Conservation (phyloP, 108 stramenopile species). For the Conticribra guillardii region DNA sequence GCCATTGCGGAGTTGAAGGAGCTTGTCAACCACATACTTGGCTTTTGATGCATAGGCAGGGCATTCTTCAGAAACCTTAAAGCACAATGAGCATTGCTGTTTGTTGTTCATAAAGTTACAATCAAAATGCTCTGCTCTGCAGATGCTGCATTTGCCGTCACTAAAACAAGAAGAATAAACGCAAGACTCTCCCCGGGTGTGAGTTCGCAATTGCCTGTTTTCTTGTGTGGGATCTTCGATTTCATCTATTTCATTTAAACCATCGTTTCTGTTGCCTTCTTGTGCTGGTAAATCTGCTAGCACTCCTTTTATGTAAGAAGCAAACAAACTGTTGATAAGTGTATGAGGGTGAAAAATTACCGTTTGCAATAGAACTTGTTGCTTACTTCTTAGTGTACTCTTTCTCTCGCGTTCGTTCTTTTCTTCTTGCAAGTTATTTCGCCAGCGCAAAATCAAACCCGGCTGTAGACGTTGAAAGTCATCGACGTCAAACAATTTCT, state of each 20-base stretch:
- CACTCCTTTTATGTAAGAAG: not conserved
- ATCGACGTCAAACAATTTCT: conserved; percentile 71
- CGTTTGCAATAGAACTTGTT: not conserved
- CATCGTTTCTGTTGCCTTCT: not conserved
- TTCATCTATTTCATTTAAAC: conserved; percentile 19
- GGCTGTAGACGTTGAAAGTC: conserved; percentile 85
- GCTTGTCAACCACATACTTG: conserved; percentile 64
- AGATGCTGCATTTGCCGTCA: conserved; percentile 74
- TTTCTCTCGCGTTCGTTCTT: conserved; percentile 37
- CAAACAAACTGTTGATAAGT: not conserved
- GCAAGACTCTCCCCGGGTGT: conserved; percentile 62
- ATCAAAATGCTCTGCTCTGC: conserved; percentile 69
- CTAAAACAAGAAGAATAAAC: conserved; percentile 41
- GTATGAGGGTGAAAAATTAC: not conserved
- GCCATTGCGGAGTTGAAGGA: conserved; percentile 42
- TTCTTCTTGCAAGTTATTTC: conserved; percentile 53
- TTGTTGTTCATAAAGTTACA: conserved; percentile 56
- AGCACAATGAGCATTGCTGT: conserved; percentile 60
- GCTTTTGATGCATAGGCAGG: conserved; percentile 75
- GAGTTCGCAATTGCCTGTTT: conserved; percentile 30
- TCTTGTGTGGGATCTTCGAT: conserved; percentile 4
- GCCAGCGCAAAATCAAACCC: conserved; percentile 56
- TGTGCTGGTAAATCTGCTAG: not conserved
- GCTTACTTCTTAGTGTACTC: conserved; percentile 8
- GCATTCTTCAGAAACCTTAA: conserved; percentile 57